Conservation (phyloP, 1,284 basidiomycete species). For the Entoloma clypeatum region DNA sequence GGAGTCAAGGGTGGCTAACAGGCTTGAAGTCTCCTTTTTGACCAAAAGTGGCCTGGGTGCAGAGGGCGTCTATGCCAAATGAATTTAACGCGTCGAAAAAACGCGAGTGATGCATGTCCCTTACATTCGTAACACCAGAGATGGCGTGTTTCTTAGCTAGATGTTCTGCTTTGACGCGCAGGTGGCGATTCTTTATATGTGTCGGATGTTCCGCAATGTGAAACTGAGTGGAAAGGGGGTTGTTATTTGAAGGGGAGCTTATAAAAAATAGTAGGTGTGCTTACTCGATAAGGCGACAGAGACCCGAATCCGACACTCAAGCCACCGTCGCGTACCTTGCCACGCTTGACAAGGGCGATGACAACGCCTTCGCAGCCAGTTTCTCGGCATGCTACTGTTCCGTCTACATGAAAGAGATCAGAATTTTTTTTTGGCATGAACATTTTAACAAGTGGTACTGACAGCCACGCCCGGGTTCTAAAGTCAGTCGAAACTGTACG, state of each 20-base stretch:
- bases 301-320: slow-evolving; percentile 40
- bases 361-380: slow-evolving; percentile 33
- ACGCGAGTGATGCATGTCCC: neutral
- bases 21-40: slow-evolving; percentile 13
- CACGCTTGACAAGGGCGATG: slow-evolving; percentile 31
- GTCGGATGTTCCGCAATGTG: slow-evolving; percentile 31
- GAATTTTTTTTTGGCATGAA: neutral
- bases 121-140: slow-evolving; percentile 8
- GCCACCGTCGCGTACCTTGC: slow-evolving; percentile 35
- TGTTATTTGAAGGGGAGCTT: neutral
- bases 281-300: slow-evolving; percentile 42
- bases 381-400: slow-evolving; percentile 41
- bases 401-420: slow-evolving; percentile 29
- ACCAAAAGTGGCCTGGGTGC: neutral
- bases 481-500: slow-evolving; percentile 34
- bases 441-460: slow-evolving; percentile 21
- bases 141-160: slow-evolving; percentile 4
- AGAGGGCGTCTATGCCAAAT: slow-evolving; percentile 7
- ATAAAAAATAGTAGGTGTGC: slow-evolving; percentile 15
- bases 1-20: slow-evolving; percentile 16
- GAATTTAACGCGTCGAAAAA: slow-evolving; percentile 2
- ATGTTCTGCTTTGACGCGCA: slow-evolving; percentile 21
- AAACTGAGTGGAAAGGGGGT: slow-evolving; percentile 16
- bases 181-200: slow-evolving; percentile 23
- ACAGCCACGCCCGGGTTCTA: slow-evolving; percentile 41